Evolutionary conservation across 1,284 basidiomycete species (phyloP).

Genomic region (Heterobasidion occidentale): DNA sequence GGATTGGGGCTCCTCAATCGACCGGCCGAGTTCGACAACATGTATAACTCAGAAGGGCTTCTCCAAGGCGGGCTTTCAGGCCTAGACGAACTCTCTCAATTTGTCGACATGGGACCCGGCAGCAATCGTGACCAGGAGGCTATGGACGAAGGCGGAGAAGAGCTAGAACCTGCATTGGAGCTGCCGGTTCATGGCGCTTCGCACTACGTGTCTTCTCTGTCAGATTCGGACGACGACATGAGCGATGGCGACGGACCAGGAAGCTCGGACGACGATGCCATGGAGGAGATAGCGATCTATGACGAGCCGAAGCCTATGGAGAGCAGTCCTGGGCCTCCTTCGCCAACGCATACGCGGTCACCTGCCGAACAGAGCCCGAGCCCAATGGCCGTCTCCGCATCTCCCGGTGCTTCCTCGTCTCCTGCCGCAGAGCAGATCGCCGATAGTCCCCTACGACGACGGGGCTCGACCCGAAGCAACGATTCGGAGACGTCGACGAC

Average conservation of each 20-base stretch:
- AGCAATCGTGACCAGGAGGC: slow-evolving; percentile 46
- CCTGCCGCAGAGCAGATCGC: not conserved
- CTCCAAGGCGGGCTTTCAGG: slow-evolving; percentile 76
- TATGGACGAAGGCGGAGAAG: slow-evolving; percentile 51
- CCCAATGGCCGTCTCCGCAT: slow-evolving; percentile 2
- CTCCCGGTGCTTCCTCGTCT: not conserved
- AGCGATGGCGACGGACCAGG: slow-evolving; percentile 57
- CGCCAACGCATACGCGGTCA: slow-evolving; percentile 15
- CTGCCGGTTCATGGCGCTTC: slow-evolving; percentile 62
- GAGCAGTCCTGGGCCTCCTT: slow-evolving; percentile 12
- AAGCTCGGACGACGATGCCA: slow-evolving; percentile 64
- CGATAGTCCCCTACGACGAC: slow-evolving; percentile 4
- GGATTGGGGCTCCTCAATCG: slow-evolving; percentile 98
- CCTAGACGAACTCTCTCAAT: slow-evolving; percentile 76
- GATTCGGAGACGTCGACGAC: slow-evolving; percentile 27
- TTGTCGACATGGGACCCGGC: slow-evolving; percentile 57
- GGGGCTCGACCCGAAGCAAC: slow-evolving; percentile 19
- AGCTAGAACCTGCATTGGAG: slow-evolving; percentile 61
- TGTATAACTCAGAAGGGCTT: slow-evolving; percentile 77
- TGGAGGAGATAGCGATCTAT: slow-evolving; percentile 73
- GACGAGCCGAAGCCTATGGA: slow-evolving; percentile 33
- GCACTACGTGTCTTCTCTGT: slow-evolving; percentile 41
- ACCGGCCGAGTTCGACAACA: slow-evolving; percentile 50
- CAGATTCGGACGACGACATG: slow-evolving; percentile 75
- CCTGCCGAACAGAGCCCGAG: slow-evolving; percentile 10